Evolutionary conservation across 306 rosid genomes (phyloP).

Genomic region (Acmispon strigosus): DNA sequence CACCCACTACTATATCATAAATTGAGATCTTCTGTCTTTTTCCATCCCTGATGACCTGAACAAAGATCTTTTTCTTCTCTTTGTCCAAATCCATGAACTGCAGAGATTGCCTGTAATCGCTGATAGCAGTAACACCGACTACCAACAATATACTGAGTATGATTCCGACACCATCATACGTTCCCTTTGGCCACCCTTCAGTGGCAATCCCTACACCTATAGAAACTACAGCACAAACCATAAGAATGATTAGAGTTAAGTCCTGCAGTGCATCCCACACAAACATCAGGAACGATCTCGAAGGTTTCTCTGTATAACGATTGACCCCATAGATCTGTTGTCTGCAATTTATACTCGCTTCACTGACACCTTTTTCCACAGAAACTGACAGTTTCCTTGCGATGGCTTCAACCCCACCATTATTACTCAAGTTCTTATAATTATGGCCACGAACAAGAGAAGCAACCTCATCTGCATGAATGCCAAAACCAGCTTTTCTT

Average conservation of each 20-base stretch:
- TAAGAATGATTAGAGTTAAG: conserved; percentile 74
- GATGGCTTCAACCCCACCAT: conserved; percentile 57
- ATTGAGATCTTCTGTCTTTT: conserved; percentile 63
- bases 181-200: conserved; percentile 92
- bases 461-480: conserved; percentile 89
- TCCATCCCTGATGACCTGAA: conserved; percentile 77
- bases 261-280: conserved; percentile 94
- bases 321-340: conserved; percentile 75
- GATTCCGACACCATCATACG: conserved; percentile 89
- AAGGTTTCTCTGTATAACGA: conserved; percentile 68
- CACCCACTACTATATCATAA: conserved; percentile 85
- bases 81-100: conserved; percentile 78
- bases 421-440: conserved; percentile 31
- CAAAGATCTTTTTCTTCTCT: conserved; percentile 83
- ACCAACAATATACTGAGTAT: conserved; percentile 70
- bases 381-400: conserved; percentile 50
- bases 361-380: conserved; percentile 49
- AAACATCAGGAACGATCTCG: conserved; percentile 58
- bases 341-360: conserved; percentile 40
- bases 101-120: conserved; percentile 87
- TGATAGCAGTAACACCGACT: conserved; percentile 78
- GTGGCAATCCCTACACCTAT: conserved; percentile 79
- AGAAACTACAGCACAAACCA: conserved; percentile 81
- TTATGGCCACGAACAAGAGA: conserved; percentile 61
- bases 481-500: conserved; percentile 59